Conservation (phyloP, 352 stramenopile species). For the Pythium brassicae region DNA sequence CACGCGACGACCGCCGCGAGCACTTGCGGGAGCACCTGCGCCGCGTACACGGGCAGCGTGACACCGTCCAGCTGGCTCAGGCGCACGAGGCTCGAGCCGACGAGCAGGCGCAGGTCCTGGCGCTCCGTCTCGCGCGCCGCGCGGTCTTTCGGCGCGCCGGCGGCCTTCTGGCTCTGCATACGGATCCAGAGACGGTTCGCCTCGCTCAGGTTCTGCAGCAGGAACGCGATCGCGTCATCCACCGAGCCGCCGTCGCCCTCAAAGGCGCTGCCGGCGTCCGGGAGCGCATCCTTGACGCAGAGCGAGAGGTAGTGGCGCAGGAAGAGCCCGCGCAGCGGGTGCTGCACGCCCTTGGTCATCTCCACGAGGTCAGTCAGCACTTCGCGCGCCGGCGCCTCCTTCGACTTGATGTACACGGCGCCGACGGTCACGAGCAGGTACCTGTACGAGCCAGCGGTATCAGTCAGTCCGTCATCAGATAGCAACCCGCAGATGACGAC, state of each 20-base stretch:
- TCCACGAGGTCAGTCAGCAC: conserved; percentile 98
- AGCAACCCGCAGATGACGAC: background rate
- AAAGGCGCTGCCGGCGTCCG: conserved; percentile 70
- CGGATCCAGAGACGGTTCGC: conserved; percentile 99
- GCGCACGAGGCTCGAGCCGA: conserved; percentile 96
- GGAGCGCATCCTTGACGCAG: conserved; percentile 93
- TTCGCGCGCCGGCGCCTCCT: conserved; percentile 70
- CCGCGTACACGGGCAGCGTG: conserved; percentile 86
- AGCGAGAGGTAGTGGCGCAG: conserved; percentile 95
- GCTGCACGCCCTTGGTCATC: conserved; percentile 98
- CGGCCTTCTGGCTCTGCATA: conserved; percentile 90
- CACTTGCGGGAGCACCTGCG: conserved; percentile 86
- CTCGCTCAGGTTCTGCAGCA: conserved; percentile 97
- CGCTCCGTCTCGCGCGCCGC: conserved; percentile 75
- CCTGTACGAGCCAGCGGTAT: conserved; percentile 13
- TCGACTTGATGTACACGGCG: conserved; percentile 91
- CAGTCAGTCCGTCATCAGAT: background rate
- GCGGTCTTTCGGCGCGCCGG: conserved; percentile 67
- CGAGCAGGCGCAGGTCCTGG: conserved; percentile 95
- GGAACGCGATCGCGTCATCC: conserved; percentile 93
- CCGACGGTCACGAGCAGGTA: conserved; percentile 97
- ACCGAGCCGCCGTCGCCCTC: conserved; percentile 66
- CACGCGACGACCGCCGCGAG: conserved; percentile 94
- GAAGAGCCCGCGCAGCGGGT: conserved; percentile 97
- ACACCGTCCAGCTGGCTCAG: conserved; percentile 96